Conservation (phyloP, 2,329 filamentous ascomycete species). For the Fusarium sp. region DNA sequence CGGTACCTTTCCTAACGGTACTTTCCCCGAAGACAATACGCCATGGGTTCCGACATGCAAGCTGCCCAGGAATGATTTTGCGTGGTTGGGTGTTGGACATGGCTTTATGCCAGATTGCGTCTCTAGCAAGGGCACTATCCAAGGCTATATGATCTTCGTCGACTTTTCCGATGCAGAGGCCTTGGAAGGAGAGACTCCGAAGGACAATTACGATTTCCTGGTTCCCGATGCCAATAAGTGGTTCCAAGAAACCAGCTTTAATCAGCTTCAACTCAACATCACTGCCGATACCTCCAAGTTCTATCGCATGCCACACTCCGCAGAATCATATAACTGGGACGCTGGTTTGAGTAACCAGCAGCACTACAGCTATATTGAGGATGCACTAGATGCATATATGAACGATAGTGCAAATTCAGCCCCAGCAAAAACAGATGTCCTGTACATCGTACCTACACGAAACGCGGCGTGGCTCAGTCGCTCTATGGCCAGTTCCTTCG, state of each 20-base stretch:
- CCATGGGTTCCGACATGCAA: not conserved
- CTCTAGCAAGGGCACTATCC: slow-evolving; percentile 50
- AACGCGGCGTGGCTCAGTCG: slow-evolving; percentile 14
- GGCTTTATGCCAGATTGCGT: slow-evolving; percentile 46
- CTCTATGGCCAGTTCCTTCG: slow-evolving; percentile 21
- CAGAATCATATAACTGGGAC: slow-evolving; percentile 46
- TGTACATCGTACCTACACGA: slow-evolving; percentile 33
- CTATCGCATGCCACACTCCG: slow-evolving; percentile 47
- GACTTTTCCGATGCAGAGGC: slow-evolving; percentile 51
- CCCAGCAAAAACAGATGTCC: slow-evolving; percentile 25
- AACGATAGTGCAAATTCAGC: slow-evolving; percentile 4
- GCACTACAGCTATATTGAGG: slow-evolving; percentile 28
- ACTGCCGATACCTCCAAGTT: slow-evolving; percentile 42
- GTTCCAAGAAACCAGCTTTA: slow-evolving; percentile 48
- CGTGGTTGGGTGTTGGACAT: slow-evolving; percentile 1
- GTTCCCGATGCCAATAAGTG: slow-evolving; percentile 31
- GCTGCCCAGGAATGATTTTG: not conserved
- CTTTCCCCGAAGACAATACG: no score
- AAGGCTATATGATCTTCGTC: slow-evolving; percentile 55
- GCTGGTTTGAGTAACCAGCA: slow-evolving; percentile 5
- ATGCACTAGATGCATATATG: slow-evolving; percentile 33
- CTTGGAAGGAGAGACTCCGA: slow-evolving; percentile 37
- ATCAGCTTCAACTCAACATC: slow-evolving; percentile 41
- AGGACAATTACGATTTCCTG: slow-evolving; percentile 38
- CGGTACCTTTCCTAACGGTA: no score